A percentile compares a stretch with the other conserved stretches of the same genome.
These are phyloP conservation scores for Tuber calosporum DNA, from an alignment of 495 filamentous ascomycete species.

Conservation along the genomic window DNA sequence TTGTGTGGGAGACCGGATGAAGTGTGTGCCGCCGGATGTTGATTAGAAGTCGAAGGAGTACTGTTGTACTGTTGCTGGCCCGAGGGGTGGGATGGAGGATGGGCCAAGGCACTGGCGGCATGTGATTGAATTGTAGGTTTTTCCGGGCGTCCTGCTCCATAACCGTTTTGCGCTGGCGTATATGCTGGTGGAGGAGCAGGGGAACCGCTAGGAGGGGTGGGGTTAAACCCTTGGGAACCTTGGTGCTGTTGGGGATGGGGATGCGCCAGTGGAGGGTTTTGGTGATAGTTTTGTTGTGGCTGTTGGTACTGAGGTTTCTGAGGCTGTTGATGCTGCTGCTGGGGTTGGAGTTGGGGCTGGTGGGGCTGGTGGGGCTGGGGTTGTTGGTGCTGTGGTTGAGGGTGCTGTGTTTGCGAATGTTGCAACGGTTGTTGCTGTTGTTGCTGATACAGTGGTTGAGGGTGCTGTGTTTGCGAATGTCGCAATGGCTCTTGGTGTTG, in stretches of 20 bases:
- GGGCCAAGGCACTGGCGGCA: neutral
- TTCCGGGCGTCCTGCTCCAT: constrained; percentile 5
- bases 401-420: neutral
- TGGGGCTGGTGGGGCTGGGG: neutral
- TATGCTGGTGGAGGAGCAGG: constrained; percentile 15
- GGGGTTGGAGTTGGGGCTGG: too few species aligned
- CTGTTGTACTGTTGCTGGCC: neutral
- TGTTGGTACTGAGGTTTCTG: neutral
- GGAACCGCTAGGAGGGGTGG: neutral
- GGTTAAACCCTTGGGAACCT: neutral
- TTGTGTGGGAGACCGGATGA: neutral
- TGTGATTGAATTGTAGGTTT: constrained; percentile 19
- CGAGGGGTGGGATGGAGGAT: neutral
- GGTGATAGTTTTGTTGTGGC: neutral
- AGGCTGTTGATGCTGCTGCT: too few species aligned
- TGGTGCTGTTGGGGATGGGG: constrained; percentile 5
- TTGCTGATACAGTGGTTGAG: neutral
- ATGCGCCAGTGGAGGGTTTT: neutral
- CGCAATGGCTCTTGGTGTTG: neutral
- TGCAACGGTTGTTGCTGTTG: neutral
- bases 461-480: neutral
- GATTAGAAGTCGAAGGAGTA: neutral
- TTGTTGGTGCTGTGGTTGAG: neutral
- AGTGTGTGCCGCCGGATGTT: neutral
- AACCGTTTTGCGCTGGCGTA: neutral